These are phyloP conservation scores for Penstemon davidsonii DNA, from an alignment of 257 asterid genomes.

Conservation along the genomic window DNA sequence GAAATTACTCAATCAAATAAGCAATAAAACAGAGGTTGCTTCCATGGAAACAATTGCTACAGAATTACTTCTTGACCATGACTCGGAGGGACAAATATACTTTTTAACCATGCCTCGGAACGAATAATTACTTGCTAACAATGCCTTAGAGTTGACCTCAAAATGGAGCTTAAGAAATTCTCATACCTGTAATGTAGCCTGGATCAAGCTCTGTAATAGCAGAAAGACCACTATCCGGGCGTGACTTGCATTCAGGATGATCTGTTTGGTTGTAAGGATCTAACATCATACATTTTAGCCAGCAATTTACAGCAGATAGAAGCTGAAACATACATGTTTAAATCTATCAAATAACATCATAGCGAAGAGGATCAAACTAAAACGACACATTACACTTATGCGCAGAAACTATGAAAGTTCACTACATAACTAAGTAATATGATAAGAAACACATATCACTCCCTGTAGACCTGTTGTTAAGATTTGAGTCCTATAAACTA, in stretches of 20 bases:
- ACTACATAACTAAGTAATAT: too few relatives aligned
- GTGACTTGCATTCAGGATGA: slow-evolving; percentile 95
- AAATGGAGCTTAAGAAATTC: slow-evolving; percentile 3
- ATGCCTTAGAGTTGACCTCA: slow-evolving; percentile 13
- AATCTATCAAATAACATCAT: neutral
- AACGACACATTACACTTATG: too few relatives aligned
- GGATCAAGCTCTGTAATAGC: slow-evolving; percentile 99
- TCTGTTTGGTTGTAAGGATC: slow-evolving; percentile 97
- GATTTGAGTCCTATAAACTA: too few relatives aligned
- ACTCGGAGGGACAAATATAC: neutral
- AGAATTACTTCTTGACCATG: slow-evolving; percentile 18
- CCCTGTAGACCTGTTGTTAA: too few relatives aligned
- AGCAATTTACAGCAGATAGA: slow-evolving; percentile 94
- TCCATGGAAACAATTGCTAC: slow-evolving; percentile 6
- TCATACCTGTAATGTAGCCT: slow-evolving; percentile 87
- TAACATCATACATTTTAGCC: slow-evolving; percentile 87
- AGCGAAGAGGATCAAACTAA: neutral
- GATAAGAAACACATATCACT: too few relatives aligned
- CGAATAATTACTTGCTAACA: slow-evolving; percentile 11
- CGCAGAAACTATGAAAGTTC: too few relatives aligned
- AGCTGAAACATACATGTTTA: slow-evolving; percentile 53
- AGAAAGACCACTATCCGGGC: slow-evolving; percentile 98
- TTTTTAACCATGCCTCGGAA: too few relatives aligned
- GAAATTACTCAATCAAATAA: neutral
- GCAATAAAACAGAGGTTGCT: slow-evolving; percentile 15